Conservation (phyloP, 345 rosid genomes). For the Eucalyptus lansdowneana region DNA sequence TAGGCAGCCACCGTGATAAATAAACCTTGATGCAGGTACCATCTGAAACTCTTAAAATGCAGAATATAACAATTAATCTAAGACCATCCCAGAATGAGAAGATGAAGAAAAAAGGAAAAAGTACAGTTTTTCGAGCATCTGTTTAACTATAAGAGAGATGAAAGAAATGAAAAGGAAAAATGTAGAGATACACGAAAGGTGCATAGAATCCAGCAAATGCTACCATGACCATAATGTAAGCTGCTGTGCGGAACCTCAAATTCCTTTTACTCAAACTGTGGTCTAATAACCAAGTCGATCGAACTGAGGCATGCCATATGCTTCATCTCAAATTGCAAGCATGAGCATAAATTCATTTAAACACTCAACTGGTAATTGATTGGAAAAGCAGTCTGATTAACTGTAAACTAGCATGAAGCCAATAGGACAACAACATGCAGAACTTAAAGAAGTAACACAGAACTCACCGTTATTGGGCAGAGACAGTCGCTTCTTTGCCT, state of each 20-base stretch:
- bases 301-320: neutral
- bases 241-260: neutral
- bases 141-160: neutral
- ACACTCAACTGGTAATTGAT: neutral
- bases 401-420: neutral
- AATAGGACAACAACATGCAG: neutral
- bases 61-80: neutral
- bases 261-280: neutral
- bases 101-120: neutral
- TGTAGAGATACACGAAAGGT: neutral
- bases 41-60: neutral
- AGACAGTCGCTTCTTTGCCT: conserved; percentile 54
- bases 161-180: neutral
- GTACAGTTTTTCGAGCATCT: neutral
- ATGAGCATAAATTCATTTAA: neutral
- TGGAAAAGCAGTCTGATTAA: neutral
- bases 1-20: neutral
- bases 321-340: neutral
- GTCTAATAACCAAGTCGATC: neutral
- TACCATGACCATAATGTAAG: neutral
- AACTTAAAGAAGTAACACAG: neutral
- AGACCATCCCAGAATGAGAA: neutral
- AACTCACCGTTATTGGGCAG: conserved; percentile 57
- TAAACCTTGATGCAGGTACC: neutral
- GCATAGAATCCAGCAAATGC: neutral